These are phyloP conservation scores for Nitzschia inconspicua DNA, from an alignment of 108 stramenopile genomes.

Conservation along the genomic window DNA sequence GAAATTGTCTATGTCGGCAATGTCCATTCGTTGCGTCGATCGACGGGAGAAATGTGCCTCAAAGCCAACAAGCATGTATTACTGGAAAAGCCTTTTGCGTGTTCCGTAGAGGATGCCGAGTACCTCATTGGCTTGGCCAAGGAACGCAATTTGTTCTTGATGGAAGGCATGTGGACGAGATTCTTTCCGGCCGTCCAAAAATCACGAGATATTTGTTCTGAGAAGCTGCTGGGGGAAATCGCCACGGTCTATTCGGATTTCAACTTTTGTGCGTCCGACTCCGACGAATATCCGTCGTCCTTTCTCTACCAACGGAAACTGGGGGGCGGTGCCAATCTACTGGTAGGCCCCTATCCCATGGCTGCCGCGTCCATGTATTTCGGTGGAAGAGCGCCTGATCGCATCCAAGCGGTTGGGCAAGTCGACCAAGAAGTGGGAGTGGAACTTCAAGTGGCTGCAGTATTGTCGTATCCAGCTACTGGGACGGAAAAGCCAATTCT, in stretches of 20 bases:
- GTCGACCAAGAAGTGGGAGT: constrained; percentile 56
- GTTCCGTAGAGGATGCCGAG: constrained; percentile 55
- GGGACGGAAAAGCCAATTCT: constrained; percentile 17
- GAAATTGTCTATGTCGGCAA: constrained; percentile 67
- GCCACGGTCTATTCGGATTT: constrained; percentile 58
- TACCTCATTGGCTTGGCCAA: constrained; percentile 62
- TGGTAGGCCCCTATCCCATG: constrained; percentile 61
- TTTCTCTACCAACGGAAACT: constrained; percentile 60
- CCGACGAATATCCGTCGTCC: constrained; percentile 59
- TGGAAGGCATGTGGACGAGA: constrained; percentile 90
- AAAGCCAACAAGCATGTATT: constrained; percentile 67
- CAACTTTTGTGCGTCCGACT: constrained; percentile 64
- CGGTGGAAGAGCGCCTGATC: constrained; percentile 17
- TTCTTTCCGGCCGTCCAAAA: constrained; percentile 88
- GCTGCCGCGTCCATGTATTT: constrained; percentile 64
- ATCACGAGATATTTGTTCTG: constrained; percentile 43
- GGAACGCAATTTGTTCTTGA: constrained; percentile 65
- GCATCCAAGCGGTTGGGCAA: constrained; percentile 49
- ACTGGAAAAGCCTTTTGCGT: constrained; percentile 79
- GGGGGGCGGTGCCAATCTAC: constrained; percentile 57
- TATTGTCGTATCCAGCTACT: constrained; percentile 49
- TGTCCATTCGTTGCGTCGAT: constrained; percentile 52
- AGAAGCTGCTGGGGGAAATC: constrained; percentile 46
- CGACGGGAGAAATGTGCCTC: constrained; percentile 44
- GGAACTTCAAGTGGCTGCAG: constrained; percentile 51